Evolutionary conservation across 2,329 filamentous ascomycete species (phyloP), one percentile per base, ranked within the genome.

Genomic region (Pseudopithomyces chartarum): DNA sequence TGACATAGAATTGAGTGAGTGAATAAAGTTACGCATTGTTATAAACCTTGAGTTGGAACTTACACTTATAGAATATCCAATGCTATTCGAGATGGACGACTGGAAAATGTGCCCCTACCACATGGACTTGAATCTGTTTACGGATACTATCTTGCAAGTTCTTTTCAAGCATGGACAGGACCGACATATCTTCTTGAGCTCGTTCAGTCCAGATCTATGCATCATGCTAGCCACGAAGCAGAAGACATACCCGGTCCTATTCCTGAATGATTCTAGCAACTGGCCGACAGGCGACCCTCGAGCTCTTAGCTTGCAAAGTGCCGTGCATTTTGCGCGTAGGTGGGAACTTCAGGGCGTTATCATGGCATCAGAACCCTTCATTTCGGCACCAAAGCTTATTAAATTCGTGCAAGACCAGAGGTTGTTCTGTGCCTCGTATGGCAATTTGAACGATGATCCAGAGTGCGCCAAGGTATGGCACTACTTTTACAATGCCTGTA

Each of bases 41-140:
- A n/a, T n/a, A n/a, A n/a, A n/a, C n/a, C n/a, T n/a, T n/a, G n/a
- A n/a, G n/a, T n/a, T n/a, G n/a, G n/a, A n/a, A n/a, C n/a, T n/a
- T n/a, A n/a, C n/a, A n/a, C n/a, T n/a, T n/a, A 33, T 39, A 39
- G 36, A 99, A 78, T 99, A 99, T 73, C 95, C 95, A 6, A 98
- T 98, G 93, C 85, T 99, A 38, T 90, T 94, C 73, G 95, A 99
- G 81, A 91, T 87, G 56, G 92, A 97, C 75, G 91, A 96, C n/a
- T 90, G 97, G 63, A 92, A 96, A 66, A 97, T 98, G 92, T 94
- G 97, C 73, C 90, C 91, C 2, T 97, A 97, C 70, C 92, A 92
- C 0, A 91, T 98, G 45, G 95, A 99, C 78, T 84, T 98, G 65
- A 98, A 98, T 78, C 91, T 90, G 1, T 99, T 97, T 75, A 93